Percentiles rank a stretch among this genome's conserved stretches.
Conservation (phyloP, 371 early-diverging fungal species). For the Mortierella sp. region DNA sequence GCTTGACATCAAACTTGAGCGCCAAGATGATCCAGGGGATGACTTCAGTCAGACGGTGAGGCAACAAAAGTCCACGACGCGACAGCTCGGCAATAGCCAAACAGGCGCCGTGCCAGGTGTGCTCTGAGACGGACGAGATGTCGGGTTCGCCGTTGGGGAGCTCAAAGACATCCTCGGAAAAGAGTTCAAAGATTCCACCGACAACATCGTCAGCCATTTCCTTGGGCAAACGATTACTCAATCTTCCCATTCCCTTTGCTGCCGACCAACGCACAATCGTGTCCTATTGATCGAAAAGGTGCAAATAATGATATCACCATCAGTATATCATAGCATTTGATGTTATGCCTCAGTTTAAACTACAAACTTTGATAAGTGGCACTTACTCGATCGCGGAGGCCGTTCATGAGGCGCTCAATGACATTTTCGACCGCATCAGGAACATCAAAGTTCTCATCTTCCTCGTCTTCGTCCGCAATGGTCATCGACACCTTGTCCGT, state of each 20-base stretch:
- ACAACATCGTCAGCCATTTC: slow-evolving; percentile 89
- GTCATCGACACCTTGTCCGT: slow-evolving; percentile 33
- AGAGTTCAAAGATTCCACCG: slow-evolving; percentile 78
- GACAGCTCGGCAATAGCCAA: slow-evolving; percentile 95
- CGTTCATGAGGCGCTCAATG: slow-evolving; percentile 84
- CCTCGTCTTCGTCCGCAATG: slow-evolving; percentile 52
- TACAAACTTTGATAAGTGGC: not conserved
- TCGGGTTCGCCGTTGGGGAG: slow-evolving; percentile 64
- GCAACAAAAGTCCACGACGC: slow-evolving; percentile 86
- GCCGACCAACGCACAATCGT: slow-evolving; percentile 97
- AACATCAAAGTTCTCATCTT: slow-evolving; percentile 59
- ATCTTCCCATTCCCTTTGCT: slow-evolving; percentile 94
- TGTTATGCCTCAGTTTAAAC: too few species aligned
- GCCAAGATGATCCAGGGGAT: slow-evolving; percentile 88
- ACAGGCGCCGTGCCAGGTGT: slow-evolving; percentile 96
- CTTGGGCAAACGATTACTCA: slow-evolving; percentile 84
- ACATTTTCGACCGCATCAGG: slow-evolving; percentile 83
- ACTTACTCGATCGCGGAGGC: slow-evolving; percentile 83
- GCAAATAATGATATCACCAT: not conserved
- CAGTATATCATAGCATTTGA: not conserved
- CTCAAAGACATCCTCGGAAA: slow-evolving; percentile 74
- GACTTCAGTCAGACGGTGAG: slow-evolving; percentile 73
- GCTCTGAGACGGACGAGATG: slow-evolving; percentile 87
- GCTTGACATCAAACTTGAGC: slow-evolving; percentile 88
- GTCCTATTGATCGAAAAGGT: slow-evolving; percentile 67